These are phyloP conservation scores for Pseudopyricularia javanii DNA, from an alignment of 2,329 filamentous ascomycete species.

Conservation along the genomic window DNA sequence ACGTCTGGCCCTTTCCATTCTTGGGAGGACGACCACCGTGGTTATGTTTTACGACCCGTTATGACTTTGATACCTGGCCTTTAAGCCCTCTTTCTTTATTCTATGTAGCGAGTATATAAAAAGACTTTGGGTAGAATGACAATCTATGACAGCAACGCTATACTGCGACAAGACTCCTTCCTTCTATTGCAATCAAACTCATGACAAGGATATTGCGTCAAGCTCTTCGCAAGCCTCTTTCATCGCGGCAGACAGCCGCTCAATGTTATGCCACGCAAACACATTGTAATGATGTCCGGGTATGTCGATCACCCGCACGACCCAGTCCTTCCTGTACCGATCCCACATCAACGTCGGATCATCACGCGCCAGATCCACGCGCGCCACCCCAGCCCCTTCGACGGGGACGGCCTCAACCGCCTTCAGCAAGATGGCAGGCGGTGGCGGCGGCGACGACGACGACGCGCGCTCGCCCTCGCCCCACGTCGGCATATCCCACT, in stretches of 20 bases:
- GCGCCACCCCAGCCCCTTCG: conserved; percentile 10
- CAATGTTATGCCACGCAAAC: conserved; percentile 20
- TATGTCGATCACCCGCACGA: conserved; percentile 32
- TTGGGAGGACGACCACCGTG: neutral
- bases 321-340: conserved; percentile 27
- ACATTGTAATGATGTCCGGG: conserved; percentile 39
- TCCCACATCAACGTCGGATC: conserved; percentile 36
- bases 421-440: conserved; percentile 31
- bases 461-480: neutral
- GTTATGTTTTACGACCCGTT: neutral
- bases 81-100: neutral
- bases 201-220: conserved; percentile 5
- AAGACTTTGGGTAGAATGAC: neutral
- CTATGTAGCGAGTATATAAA: neutral
- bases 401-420: conserved; percentile 27
- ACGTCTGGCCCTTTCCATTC: neutral
- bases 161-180: too few relatives aligned
- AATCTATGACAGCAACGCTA: neutral
- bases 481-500: conserved; percentile 24
- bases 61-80: neutral
- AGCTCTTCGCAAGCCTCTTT: conserved; percentile 14
- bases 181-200: neutral
- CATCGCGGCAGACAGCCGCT: conserved; percentile 13
- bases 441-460: conserved; percentile 12
- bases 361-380: conserved; percentile 30